Percentiles rank a stretch among this genome's conserved stretches.
Evolutionary conservation across 202 grass and related monocot genomes (phyloP).

Genomic region (Panicum virgatum): DNA sequence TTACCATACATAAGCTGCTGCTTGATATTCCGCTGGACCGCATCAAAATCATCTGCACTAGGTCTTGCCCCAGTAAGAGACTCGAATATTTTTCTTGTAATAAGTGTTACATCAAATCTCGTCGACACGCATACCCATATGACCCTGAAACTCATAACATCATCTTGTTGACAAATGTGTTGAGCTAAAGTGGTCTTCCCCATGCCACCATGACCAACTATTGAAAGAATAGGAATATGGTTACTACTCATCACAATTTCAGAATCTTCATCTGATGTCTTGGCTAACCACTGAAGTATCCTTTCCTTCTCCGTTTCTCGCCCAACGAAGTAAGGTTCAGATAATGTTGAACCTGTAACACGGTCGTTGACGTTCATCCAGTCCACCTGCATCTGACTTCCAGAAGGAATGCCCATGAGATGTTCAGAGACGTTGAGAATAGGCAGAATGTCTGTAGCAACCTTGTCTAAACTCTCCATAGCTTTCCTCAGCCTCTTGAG

Average conservation of each 20-base stretch:
- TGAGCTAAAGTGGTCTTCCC: too few species aligned
- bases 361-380: constrained; percentile 10
- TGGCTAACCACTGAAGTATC: constrained; percentile 44
- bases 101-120: too few species aligned
- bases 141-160: too few species aligned
- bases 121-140: too few species aligned
- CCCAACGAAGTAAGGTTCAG: constrained; percentile 41
- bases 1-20: too few species aligned
- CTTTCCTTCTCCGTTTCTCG: constrained; percentile 41
- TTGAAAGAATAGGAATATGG: constrained; percentile 27
- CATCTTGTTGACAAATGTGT: too few species aligned
- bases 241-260: constrained; percentile 5
- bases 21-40: too few species aligned
- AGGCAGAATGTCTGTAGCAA: constrained; percentile 10
- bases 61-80: too few species aligned
- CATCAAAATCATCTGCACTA: too few species aligned
- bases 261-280: neutral
- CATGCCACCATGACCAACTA: constrained; percentile 56
- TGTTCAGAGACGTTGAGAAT: constrained; percentile 22
- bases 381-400: neutral
- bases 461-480: constrained; percentile 42
- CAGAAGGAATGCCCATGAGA: constrained; percentile 10
- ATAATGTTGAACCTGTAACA: constrained; percentile 36
- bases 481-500: constrained; percentile 47
- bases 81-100: too few species aligned